These are phyloP conservation scores for Coemansia sp. DNA, from an alignment of 371 early-diverging fungal species.

Conservation along the genomic window DNA sequence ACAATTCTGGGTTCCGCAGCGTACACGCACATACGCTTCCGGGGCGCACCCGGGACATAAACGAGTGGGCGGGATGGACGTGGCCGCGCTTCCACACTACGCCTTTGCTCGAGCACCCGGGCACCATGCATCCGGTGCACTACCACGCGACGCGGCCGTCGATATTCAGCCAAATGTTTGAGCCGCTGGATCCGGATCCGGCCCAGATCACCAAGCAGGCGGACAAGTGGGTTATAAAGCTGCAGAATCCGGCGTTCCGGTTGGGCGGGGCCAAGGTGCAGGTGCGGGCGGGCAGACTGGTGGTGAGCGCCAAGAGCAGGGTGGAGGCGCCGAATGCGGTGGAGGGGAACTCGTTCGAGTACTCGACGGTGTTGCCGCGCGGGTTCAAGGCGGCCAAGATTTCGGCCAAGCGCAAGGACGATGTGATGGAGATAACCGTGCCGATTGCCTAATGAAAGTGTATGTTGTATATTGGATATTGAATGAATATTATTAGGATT, in stretches of 20 bases:
- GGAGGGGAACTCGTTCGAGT: conserved; percentile 23
- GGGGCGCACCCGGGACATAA: conserved; percentile 13
- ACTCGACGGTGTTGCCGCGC: conserved; percentile 9
- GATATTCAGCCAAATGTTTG: conserved; percentile 14
- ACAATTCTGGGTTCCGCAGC: conserved; percentile 24
- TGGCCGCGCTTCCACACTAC: conserved; percentile 23
- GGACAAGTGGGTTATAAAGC: conserved; percentile 14
- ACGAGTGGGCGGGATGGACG: conserved; percentile 13
- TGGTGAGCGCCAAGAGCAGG: conserved; percentile 15
- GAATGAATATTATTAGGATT: not conserved
- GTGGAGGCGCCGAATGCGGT: not conserved
- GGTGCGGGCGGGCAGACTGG: conserved; percentile 16
- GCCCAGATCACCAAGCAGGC: conserved; percentile 7
- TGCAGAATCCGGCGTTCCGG: conserved; percentile 15
- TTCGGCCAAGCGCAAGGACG: conserved; percentile 23
- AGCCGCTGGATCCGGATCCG: not conserved
- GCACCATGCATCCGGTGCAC: not conserved
- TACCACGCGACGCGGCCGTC: not conserved
- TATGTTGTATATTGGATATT: too few species aligned
- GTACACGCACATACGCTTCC: conserved; percentile 21
- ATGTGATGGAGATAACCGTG: conserved; percentile 11
- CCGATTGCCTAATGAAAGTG: not conserved
- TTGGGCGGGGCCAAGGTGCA: conserved; percentile 16
- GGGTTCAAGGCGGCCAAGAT: conserved; percentile 9
- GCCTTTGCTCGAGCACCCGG: not conserved